phyloP scores from a whole-genome alignment of 2,329 filamentous ascomycete genomes.

The Hansfordia pulvinata region DNA sequence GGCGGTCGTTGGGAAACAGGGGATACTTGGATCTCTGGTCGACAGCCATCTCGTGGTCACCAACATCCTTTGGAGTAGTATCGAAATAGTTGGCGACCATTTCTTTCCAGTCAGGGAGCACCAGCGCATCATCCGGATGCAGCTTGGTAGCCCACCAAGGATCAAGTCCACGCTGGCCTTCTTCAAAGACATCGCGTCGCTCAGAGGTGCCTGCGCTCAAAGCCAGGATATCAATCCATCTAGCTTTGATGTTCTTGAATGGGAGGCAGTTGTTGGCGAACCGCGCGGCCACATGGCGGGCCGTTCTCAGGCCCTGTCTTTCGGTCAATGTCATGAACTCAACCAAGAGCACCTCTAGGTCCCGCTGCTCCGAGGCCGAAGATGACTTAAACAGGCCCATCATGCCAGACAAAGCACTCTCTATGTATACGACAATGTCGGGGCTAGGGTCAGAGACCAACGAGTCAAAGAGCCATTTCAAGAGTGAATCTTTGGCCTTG shows the following conservation, averaged over 20 bases:
- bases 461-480: slow-evolving; percentile 72
- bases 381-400: slow-evolving; percentile 27
- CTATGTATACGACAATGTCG: slow-evolving; percentile 73
- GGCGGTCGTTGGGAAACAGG: slow-evolving; percentile 26
- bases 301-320: slow-evolving; percentile 49
- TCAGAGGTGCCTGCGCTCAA: slow-evolving; percentile 53
- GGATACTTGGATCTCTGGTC: slow-evolving; percentile 22
- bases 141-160: slow-evolving; percentile 32
- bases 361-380: slow-evolving; percentile 14
- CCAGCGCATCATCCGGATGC: slow-evolving; percentile 17
- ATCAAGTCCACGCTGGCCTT: slow-evolving; percentile 79
- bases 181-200: slow-evolving; percentile 74
- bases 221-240: slow-evolving; percentile 83
- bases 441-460: slow-evolving; percentile 66
- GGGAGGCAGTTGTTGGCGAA: slow-evolving; percentile 83
- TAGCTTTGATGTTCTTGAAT: slow-evolving; percentile 63
- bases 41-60: slow-evolving; percentile 19
- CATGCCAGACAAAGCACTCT: slow-evolving; percentile 73
- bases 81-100: slow-evolving; percentile 36
- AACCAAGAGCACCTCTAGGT: slow-evolving; percentile 44
- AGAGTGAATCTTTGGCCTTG: slow-evolving; percentile 35
- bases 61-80: slow-evolving; percentile 7
- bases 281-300: slow-evolving; percentile 69
- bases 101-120: slow-evolving; percentile 36
- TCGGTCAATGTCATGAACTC: slow-evolving; percentile 49